Conservation (phyloP, 1,284 basidiomycete species). For the Thelephora terrestris region DNA sequence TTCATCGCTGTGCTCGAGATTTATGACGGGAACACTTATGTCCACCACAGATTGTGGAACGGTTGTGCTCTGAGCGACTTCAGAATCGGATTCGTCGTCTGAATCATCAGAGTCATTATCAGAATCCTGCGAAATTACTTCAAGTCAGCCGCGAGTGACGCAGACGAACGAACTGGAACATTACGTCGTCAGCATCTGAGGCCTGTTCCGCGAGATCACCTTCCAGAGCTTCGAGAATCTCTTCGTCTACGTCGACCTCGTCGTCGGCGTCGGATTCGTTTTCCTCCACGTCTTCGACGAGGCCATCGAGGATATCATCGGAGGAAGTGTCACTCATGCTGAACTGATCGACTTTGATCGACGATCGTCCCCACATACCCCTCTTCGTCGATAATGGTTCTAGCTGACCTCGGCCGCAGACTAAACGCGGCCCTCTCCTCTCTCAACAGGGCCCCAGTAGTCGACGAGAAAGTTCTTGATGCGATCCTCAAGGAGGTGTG, state of each 20-base stretch:
- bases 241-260: slow-evolving; percentile 46
- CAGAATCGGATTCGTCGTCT: slow-evolving; percentile 24
- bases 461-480: slow-evolving; percentile 93
- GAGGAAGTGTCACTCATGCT: slow-evolving; percentile 1
- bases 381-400: slow-evolving; percentile 64
- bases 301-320: neutral
- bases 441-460: slow-evolving; percentile 74
- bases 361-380: slow-evolving; percentile 6
- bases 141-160: neutral
- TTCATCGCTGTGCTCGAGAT: slow-evolving; percentile 5
- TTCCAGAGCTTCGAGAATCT: slow-evolving; percentile 40
- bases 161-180: slow-evolving; percentile 5
- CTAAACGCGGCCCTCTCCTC: slow-evolving; percentile 92
- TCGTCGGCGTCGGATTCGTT: slow-evolving; percentile 36
- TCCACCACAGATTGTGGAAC: slow-evolving; percentile 2
- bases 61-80: neutral
- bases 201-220: slow-evolving; percentile 29
- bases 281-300: slow-evolving; percentile 43
- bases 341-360: slow-evolving; percentile 30
- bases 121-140: slow-evolving; percentile 46
- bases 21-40: neutral
- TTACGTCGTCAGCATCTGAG: slow-evolving; percentile 19
- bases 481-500: slow-evolving; percentile 92
- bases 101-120: slow-evolving; percentile 49
- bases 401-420: slow-evolving; percentile 90